Conservation (phyloP, 140 eudicot genomes). For the Flaveria floridana region DNA sequence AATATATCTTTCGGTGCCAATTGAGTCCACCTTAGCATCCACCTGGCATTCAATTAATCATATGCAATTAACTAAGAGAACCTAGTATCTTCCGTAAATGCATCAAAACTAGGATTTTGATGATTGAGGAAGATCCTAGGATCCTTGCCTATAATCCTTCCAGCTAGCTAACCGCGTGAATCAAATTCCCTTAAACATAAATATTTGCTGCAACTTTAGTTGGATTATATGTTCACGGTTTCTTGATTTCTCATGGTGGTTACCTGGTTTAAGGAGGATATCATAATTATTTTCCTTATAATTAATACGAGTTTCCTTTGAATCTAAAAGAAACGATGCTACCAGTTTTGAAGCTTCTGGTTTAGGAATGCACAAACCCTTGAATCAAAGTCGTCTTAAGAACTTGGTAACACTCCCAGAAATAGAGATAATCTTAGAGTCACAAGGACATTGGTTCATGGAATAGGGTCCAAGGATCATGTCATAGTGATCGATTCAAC, state of each 20-base stretch:
- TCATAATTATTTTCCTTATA: too few relatives aligned
- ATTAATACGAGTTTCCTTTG: too few relatives aligned
- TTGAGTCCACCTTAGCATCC: neutral
- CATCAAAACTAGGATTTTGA: neutral
- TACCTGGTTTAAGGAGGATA: too few relatives aligned
- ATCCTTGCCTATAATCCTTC: neutral
- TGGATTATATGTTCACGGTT: neutral
- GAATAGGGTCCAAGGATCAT: neutral
- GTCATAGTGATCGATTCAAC: neutral
- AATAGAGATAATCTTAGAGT: too few relatives aligned
- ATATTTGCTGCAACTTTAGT: neutral
- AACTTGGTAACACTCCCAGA: too few relatives aligned
- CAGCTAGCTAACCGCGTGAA: neutral
- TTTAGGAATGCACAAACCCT: too few relatives aligned
- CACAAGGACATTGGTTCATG: neutral
- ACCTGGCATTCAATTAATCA: neutral
- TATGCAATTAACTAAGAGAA: neutral
- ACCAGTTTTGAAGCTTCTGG: too few relatives aligned
- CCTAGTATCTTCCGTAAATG: neutral
- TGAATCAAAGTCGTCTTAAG: too few relatives aligned
- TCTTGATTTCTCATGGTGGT: too few relatives aligned
- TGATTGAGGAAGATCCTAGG: neutral
- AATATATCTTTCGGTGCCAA: neutral
- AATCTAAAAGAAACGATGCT: too few relatives aligned
- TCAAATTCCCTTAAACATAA: neutral